Conservation (phyloP, 2,329 filamentous ascomycete genomes). For the Macrophomina pseudophaseolina region DNA sequence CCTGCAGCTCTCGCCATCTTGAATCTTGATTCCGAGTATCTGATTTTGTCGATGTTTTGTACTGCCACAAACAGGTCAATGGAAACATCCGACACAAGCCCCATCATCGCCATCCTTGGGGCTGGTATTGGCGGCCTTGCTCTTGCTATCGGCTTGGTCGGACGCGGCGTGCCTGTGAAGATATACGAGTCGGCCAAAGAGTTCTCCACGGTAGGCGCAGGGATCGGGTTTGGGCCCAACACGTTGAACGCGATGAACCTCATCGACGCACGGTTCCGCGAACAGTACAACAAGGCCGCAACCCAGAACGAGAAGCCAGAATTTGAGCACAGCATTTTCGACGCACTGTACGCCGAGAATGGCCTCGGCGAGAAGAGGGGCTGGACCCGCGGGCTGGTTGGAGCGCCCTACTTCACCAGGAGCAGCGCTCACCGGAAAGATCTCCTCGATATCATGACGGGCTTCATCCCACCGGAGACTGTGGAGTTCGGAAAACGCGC, state of each 20-base stretch:
- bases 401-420: conserved; percentile 45
- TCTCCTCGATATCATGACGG: conserved; percentile 55
- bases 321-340: conserved; percentile 49
- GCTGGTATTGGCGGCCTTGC: conserved; percentile 28
- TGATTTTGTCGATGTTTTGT: no score
- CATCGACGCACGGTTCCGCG: conserved; percentile 46
- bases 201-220: conserved; percentile 29
- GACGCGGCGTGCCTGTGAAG: conserved; percentile 6
- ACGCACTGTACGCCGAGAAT: conserved; percentile 48
- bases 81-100: background rate
- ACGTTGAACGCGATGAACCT: conserved; percentile 49
- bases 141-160: conserved; percentile 25
- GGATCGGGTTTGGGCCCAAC: conserved; percentile 45
- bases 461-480: conserved; percentile 41
- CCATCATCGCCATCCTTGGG: conserved; percentile 26
- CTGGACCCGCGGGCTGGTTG: conserved; percentile 46
- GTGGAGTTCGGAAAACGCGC: conserved; percentile 39
- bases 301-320: conserved; percentile 46
- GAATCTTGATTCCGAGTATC: no score
- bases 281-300: conserved; percentile 46
- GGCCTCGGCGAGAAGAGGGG: conserved; percentile 46
- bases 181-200: conserved; percentile 21
- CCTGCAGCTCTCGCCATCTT: no score
- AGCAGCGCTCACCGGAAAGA: conserved; percentile 51
- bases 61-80: background rate